Base-by-base conservation (phyloP, 306 rosid genomes). In the Abrus pulchellus region DNA sequence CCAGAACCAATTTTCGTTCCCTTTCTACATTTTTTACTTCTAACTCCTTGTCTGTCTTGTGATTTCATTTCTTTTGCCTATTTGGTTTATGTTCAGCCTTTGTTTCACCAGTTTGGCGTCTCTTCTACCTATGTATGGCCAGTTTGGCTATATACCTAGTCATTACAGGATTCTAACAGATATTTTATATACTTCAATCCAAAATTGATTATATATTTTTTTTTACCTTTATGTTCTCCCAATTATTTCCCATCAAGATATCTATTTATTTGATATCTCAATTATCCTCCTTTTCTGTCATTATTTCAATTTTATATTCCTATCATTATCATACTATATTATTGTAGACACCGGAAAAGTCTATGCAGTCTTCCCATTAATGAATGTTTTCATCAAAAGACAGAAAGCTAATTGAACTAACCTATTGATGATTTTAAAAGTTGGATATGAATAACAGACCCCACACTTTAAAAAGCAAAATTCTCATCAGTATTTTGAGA, bases 401-500 rank as follows among this genome's bases (percentile, higher is more conserved):
- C 12, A 48, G 9, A 40, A 49, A 72, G 47, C 41, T 49, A 49
- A 43, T 28, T 77, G 44, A 64, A 77, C 54, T 77, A 77, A 45
- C 44, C 52, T 52, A 52, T 32, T 66, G 41, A 73, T 64, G 68
- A 55, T 48, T 44, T 43, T 20, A 45, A 78, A 68, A 43, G 34
- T 27, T 28, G 56, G 76, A 56, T 68, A 78, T 45, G 48, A 77
- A 54, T 36, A 44, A 68, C 50, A 56, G 34, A 32, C 41, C 68
- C 52, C 54, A 34, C 12, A 45, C 68, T 45, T 78, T 28, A 20
- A 40, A 56, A 33, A 14, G 50, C 32, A 33, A 56, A 79, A 68
- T 70, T 45, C 41, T 40, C 14, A 79, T 34, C 45, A 79, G 11
- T 60, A 59, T 47, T 45, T 68, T 76, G 52, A 52, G 12, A 71